These are phyloP conservation scores for Podaxis mareebaensis DNA, from an alignment of 768 basidiomycete genomes.

Conservation along the genomic window DNA sequence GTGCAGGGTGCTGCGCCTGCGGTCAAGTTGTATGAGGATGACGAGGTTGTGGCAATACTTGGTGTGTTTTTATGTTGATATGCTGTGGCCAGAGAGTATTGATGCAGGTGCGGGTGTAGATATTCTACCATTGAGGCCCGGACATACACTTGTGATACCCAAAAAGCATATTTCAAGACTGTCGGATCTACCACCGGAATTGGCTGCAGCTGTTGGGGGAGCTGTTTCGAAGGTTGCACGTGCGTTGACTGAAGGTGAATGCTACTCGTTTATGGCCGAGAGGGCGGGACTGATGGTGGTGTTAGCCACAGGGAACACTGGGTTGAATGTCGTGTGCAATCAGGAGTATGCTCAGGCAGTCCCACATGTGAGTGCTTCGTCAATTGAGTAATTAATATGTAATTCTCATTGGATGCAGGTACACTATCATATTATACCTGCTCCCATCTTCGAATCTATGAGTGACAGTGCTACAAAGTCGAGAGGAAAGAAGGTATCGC, in stretches of 20 bases:
- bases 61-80: slow-evolving; percentile 35
- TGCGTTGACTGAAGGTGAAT: slow-evolving; percentile 61
- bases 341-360: slow-evolving; percentile 83
- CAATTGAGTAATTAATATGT: background rate
- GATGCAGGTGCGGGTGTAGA: slow-evolving; percentile 35
- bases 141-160: slow-evolving; percentile 72
- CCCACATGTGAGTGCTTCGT: slow-evolving; percentile 54
- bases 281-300: background rate
- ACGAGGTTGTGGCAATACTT: slow-evolving; percentile 64
- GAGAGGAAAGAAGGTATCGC: slow-evolving; percentile 2
- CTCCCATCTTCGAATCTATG: slow-evolving; percentile 45
- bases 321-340: slow-evolving; percentile 75
- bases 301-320: slow-evolving; percentile 62
- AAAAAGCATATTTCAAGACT: slow-evolving; percentile 62
- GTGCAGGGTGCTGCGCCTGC: slow-evolving; percentile 49
- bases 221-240: slow-evolving; percentile 62
- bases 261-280: background rate
- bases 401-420: slow-evolving; percentile 42
- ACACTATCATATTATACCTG: slow-evolving; percentile 77
- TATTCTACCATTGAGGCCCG: slow-evolving; percentile 64
- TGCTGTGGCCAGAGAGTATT: background rate
- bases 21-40: slow-evolving; percentile 58
- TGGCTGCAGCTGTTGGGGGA: slow-evolving; percentile 58
- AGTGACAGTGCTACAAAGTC: slow-evolving; percentile 7
- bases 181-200: slow-evolving; percentile 63